Base-by-base conservation (phyloP, 441 rosid genomes). In the Dalechampia spathulata region DNA sequence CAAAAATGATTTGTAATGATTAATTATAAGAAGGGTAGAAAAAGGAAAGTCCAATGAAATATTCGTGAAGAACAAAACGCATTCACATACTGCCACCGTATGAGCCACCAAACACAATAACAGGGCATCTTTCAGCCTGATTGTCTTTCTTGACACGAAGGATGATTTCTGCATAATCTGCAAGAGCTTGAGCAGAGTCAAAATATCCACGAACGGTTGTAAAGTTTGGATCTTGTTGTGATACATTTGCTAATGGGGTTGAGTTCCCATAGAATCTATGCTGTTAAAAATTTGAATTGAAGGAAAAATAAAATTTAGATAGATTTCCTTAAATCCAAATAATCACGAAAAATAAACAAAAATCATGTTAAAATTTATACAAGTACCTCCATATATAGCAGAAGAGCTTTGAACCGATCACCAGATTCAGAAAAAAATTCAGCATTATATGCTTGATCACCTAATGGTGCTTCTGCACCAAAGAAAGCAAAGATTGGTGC, bases 251-350 rank as follows among this genome's bases (percentile, higher is more conserved):
- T 54, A 77, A 75, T 17, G 92, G 92, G 42, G 79, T 73, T 4
- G 90, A 74, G 63, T 76, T 39, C 34, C 96, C 93, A 67, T 85
- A 85, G 52, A 69, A 87, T 21, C 96, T 68, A 66, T 87, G 90
- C 90, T 85, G 82, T n/a, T n/a, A n/a, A n/a, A n/a, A n/a, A n/a
- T n/a, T n/a, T n/a, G n/a, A n/a, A n/a, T n/a, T n/a, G n/a, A n/a
- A n/a, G n/a, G n/a, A n/a, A n/a, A n/a, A n/a, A n/a, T n/a, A n/a
- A n/a, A n/a, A n/a, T n/a, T n/a, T n/a, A n/a, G n/a, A n/a, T n/a
- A n/a, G n/a, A n/a, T n/a, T n/a, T n/a, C n/a, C n/a, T n/a, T n/a
- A n/a, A n/a, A n/a, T n/a, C n/a, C n/a, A n/a, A n/a, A n/a, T n/a
- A n/a, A n/a, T n/a, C n/a, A n/a, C n/a, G n/a, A n/a, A n/a, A n/a